Conservation (phyloP, 805 yeast species). For the Torulaspora quercuum region DNA sequence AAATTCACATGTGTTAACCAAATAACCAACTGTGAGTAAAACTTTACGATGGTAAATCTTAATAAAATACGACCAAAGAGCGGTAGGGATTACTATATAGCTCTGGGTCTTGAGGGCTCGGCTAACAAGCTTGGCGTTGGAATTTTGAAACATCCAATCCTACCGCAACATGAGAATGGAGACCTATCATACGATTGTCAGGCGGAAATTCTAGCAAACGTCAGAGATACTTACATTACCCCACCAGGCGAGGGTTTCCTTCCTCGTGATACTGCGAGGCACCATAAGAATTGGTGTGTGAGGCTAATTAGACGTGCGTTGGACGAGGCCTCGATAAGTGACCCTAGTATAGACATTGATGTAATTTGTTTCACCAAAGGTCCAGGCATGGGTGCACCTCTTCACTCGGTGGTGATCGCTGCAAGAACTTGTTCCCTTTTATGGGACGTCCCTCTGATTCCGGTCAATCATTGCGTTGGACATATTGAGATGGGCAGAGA, state of each 20-base stretch:
- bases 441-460: constrained; percentile 82
- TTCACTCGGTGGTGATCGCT: constrained; percentile 87
- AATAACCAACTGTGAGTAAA: no score
- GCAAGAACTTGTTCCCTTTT: constrained; percentile 80
- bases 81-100: constrained; percentile 50
- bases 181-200: constrained; percentile 52
- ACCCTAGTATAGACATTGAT: constrained; percentile 52
- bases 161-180: constrained; percentile 40
- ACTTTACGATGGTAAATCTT: constrained; percentile 31
- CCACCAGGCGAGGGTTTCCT: constrained; percentile 98
- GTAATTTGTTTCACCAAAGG: constrained; percentile 95
- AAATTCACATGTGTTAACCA: no score
- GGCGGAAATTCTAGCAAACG: constrained; percentile 79
- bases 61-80: constrained; percentile 32
- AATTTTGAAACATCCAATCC: constrained; percentile 63
- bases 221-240: constrained; percentile 90
- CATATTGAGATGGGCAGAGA: constrained; percentile 99
- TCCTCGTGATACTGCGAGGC: constrained; percentile 95
- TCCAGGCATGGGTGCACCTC: constrained; percentile 99
- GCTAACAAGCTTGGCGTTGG: constrained; percentile 97
- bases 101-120: constrained; percentile 93
- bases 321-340: constrained; percentile 51
- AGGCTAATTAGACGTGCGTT: constrained; percentile 67
- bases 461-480: constrained; percentile 96
- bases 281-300: constrained; percentile 92